phyloP scores from a whole-genome alignment of 768 basidiomycete species.

The Hypsizygus marmoreus region DNA sequence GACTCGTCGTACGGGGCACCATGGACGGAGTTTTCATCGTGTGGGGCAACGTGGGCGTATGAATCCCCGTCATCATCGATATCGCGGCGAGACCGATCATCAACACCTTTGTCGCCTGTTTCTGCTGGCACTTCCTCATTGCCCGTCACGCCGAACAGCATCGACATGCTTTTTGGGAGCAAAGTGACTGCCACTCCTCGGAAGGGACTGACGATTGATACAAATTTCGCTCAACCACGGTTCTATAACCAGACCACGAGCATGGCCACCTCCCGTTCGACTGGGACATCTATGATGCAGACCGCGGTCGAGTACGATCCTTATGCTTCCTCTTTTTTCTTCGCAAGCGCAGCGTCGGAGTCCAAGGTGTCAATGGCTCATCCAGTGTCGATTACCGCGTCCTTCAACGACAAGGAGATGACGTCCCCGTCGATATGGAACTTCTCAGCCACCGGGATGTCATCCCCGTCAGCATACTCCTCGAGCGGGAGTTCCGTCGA shows the following conservation, averaged over 20 bases:
- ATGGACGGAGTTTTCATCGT: constrained; percentile 46
- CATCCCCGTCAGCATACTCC: constrained; percentile 49
- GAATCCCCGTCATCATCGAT: constrained; percentile 53
- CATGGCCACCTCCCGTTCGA: constrained; percentile 45
- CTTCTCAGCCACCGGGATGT: constrained; percentile 45
- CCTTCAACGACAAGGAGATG: constrained; percentile 56
- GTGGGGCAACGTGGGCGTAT: constrained; percentile 55
- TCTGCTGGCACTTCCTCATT: constrained; percentile 47
- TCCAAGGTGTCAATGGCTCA: constrained; percentile 37
- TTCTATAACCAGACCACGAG: constrained; percentile 49
- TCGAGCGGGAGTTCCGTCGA: constrained; percentile 36
- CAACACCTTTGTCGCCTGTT: constrained; percentile 45
- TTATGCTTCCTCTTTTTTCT: constrained; percentile 59
- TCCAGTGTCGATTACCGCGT: constrained; percentile 24
- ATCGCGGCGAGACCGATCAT: constrained; percentile 40
- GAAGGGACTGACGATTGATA: constrained; percentile 63
- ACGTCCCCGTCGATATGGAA: constrained; percentile 52
- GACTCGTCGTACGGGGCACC: constrained; percentile 43
- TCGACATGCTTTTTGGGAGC: constrained; percentile 42
- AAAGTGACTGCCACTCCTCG: constrained; percentile 35
- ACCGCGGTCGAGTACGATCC: constrained; percentile 72
- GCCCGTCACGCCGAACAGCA: constrained; percentile 60
- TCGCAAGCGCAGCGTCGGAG: constrained; percentile 44
- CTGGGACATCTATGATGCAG: constrained; percentile 68
- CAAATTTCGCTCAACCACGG: constrained; percentile 44